Evolutionary conservation across 228 moss, liverwort and hornwort genomes (phyloP), one percentile per base, ranked within the genome.

Genomic region (Sphagnum fallax): DNA sequence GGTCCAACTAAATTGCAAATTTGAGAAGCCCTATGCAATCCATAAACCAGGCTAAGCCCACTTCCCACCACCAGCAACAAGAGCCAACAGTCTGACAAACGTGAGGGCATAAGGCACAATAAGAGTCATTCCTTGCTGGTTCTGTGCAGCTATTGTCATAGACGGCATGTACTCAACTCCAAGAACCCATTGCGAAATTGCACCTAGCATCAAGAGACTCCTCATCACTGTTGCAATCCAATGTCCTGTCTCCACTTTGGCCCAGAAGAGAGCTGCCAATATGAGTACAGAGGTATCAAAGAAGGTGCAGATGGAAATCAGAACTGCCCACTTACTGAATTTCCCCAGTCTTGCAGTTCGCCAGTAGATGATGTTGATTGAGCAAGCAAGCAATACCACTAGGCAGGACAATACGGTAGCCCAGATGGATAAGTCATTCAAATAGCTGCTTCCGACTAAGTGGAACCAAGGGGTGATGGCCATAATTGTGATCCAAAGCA

Each of bases 401-500:
- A 61, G 4, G 59, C 80, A 76, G 9, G 73, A 67, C 0, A 67
- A 0, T 67, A 12, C 73, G 4, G 66, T 53, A 0, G 73, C 73
- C 80, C 80, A 76, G 52, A 80, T 63, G 15, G 73, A 67, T 5
- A 69, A 55, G 8, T 14, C 64, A 4, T 6, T 52, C 15, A 71
- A 51, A 67, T 71, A 76, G 18, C 68, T 76, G 10, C 63, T 76
- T 50, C 71, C 70, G 4, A 77, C 63, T 50, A 69, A 61, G 62
- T 74, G 70, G 72, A 77, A 81, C 66, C 65, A 16, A 49, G 71
- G 77, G 49, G 74, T 69, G 7, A 72, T 50, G 49, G 81, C 77
- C 0, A 81, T 47, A 51, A 65, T 64, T 5, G 5, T 0, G 48
- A 81, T 67, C 81, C 81, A 81, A 9, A 74, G 49, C 61, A 74